Conservation (phyloP, 768 basidiomycete species). For the Rhodotorula babjevae region DNA sequence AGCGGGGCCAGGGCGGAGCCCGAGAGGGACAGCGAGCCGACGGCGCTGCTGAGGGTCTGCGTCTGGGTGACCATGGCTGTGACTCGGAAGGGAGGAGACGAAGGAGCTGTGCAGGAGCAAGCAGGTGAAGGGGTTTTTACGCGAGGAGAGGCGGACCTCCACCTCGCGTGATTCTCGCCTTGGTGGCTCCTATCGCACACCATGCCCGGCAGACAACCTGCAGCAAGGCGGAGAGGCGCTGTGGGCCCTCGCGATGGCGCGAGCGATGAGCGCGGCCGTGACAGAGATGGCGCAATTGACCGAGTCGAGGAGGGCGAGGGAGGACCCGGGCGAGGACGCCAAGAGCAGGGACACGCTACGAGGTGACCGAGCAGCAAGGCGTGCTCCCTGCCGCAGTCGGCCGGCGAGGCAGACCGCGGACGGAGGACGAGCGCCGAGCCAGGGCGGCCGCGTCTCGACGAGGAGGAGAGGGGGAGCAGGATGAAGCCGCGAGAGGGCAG, state of each 20-base stretch:
- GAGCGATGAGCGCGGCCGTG: constrained; percentile 5
- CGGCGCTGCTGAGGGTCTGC: neutral
- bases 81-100: constrained; percentile 13
- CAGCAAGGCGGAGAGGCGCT: no score
- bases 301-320: no score
- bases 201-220: no score
- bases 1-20: constrained; percentile 26
- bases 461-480: constrained; percentile 39
- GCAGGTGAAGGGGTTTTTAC: neutral
- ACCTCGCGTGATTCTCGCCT: neutral
- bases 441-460: no score
- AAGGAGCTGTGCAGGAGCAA: neutral
- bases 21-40: neutral
- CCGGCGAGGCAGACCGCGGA: no score
- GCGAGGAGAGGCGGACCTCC: neutral
- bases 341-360: no score
- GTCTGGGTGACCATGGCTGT: neutral
- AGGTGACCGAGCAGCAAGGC: no score
- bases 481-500: neutral
- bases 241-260: no score
- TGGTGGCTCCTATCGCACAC: neutral
- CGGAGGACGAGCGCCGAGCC: no score
- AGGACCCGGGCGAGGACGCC: no score
- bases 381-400: no score
- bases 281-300: no score